These are phyloP conservation scores for Suhomyces prunicola DNA, from an alignment of 805 yeast genomes.

Conservation along the genomic window DNA sequence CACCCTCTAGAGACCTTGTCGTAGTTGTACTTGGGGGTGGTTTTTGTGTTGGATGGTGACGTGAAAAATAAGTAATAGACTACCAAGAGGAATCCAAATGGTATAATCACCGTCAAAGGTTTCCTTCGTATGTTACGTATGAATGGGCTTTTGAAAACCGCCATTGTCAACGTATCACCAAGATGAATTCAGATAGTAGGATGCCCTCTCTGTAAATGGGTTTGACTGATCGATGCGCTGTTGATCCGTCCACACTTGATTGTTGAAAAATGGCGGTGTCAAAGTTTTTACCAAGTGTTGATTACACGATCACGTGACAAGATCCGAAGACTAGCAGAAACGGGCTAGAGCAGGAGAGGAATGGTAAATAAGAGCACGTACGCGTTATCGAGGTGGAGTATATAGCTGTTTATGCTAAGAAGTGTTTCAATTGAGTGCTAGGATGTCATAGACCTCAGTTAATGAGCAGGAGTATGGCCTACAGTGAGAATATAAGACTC, in stretches of 20 bases:
- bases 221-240: background rate
- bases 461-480: too few species aligned
- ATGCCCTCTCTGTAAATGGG: background rate
- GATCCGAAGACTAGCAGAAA: too few species aligned
- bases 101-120: slow-evolving; percentile 48
- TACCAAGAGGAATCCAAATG: slow-evolving; percentile 41
- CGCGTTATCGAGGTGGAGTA: too few species aligned
- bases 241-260: background rate
- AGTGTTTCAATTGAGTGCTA: too few species aligned
- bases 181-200: background rate
- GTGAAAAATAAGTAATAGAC: slow-evolving; percentile 43
- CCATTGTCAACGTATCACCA: slow-evolving; percentile 10
- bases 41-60: slow-evolving; percentile 10
- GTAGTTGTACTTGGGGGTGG: slow-evolving; percentile 44
- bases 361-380: too few species aligned
- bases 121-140: slow-evolving; percentile 60
- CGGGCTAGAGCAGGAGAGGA: too few species aligned
- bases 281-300: background rate
- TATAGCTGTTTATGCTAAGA: too few species aligned
- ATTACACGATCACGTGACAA: background rate
- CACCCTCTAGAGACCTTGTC: slow-evolving; percentile 43
- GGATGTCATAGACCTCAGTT: too few species aligned
- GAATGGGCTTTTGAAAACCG: slow-evolving; percentile 25
- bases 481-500: too few species aligned
- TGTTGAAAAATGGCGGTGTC: background rate